Conservation (phyloP, 2,329 filamentous ascomycete species). For the Diplodia seriata region DNA sequence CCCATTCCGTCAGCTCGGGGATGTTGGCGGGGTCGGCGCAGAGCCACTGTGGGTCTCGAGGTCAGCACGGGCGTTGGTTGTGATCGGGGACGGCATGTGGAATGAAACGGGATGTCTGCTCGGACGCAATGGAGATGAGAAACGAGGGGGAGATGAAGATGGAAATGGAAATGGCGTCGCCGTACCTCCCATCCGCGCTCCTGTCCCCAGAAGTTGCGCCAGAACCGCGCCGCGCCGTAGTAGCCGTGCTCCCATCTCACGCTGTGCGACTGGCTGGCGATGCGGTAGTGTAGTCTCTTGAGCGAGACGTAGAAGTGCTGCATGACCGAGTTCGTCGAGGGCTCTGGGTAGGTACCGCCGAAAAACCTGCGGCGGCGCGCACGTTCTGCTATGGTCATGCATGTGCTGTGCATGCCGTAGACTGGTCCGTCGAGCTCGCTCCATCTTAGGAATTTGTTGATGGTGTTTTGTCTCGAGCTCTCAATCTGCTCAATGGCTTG, state of each 20-base stretch:
- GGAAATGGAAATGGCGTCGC: too few species aligned
- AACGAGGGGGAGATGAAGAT: not conserved
- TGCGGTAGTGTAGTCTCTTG: conserved; percentile 18
- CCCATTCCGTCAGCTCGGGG: conserved; percentile 14
- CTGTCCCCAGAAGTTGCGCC: conserved; percentile 14
- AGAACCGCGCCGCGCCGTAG: conserved; percentile 24
- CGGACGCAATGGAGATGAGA: not conserved
- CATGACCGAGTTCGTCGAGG: not conserved
- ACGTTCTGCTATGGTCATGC: conserved; percentile 7
- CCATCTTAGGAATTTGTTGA: conserved; percentile 4
- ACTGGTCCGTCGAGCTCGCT: conserved; percentile 8
- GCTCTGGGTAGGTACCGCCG: not conserved
- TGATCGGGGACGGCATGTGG: not conserved
- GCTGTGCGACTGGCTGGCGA: conserved; percentile 1
- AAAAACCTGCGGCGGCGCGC: conserved; percentile 7
- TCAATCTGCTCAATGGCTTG: not conserved
- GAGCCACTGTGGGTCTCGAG: conserved; percentile 16
- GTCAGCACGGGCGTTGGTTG: not conserved
- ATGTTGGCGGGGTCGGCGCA: conserved; percentile 20
- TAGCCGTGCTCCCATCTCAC: conserved; percentile 24
- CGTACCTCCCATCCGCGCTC: conserved; percentile 26
- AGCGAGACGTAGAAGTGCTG: conserved; percentile 6
- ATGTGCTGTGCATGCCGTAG: conserved; percentile 12
- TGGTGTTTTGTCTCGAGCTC: not conserved
- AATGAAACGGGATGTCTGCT: not conserved